Conservation (phyloP, 2,329 filamentous ascomycete genomes). For the Lasiodiplodia gonubiensis region DNA sequence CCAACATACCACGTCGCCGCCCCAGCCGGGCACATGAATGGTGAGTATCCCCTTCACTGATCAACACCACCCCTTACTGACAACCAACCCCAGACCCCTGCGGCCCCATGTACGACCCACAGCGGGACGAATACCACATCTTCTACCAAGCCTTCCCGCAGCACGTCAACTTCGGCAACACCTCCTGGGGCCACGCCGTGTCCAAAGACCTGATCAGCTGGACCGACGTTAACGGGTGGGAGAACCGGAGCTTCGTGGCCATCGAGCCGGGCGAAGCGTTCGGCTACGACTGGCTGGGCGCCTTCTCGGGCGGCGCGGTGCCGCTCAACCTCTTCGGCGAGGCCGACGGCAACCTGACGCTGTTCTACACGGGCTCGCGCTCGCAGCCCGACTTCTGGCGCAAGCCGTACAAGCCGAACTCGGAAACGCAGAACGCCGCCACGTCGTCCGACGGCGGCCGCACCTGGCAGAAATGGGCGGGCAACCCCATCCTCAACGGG, state of each 20-base stretch:
- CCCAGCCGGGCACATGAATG: slow-evolving; percentile 58
- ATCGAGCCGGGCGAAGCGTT: slow-evolving; percentile 49
- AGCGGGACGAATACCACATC: slow-evolving; percentile 56
- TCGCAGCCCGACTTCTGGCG: slow-evolving; percentile 54
- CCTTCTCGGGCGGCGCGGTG: slow-evolving; percentile 59
- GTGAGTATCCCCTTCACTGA: slow-evolving; percentile 7
- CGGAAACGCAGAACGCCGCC: slow-evolving; percentile 55
- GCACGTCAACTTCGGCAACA: slow-evolving; percentile 53
- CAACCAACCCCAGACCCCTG: slow-evolving; percentile 50
- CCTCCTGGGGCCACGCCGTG: slow-evolving; percentile 57
- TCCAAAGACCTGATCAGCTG: slow-evolving; percentile 57
- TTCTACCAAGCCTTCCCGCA: slow-evolving; percentile 60
- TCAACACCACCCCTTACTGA: slow-evolving; percentile 34
- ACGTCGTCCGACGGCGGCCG: slow-evolving; percentile 53
- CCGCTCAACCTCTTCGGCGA: slow-evolving; percentile 56
- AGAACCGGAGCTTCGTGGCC: slow-evolving; percentile 47
- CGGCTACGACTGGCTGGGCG: slow-evolving; percentile 57
- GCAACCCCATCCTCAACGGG: slow-evolving; percentile 53
- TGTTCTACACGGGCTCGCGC: slow-evolving; percentile 56
- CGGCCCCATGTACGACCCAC: slow-evolving; percentile 57
- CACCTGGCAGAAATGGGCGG: slow-evolving; percentile 54
- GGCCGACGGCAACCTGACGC: slow-evolving; percentile 52
- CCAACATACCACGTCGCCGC: slow-evolving; percentile 54
- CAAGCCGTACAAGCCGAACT: slow-evolving; percentile 51
- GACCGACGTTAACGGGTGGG: slow-evolving; percentile 55